These are phyloP conservation scores for Cercospora sojina DNA, from an alignment of 2,329 filamentous ascomycete genomes.

Conservation along the genomic window DNA sequence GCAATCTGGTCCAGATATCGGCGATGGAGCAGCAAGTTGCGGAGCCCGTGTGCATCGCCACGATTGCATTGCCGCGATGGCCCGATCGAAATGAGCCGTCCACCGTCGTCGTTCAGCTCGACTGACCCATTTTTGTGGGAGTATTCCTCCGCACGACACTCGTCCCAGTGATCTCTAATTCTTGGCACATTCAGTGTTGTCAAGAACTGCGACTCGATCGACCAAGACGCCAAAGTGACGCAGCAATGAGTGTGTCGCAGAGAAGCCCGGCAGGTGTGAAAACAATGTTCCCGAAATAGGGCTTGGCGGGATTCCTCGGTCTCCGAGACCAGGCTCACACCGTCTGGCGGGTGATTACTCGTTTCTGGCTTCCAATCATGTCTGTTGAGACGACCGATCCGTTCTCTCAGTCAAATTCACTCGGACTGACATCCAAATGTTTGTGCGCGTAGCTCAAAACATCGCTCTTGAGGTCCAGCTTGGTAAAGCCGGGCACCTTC, in stretches of 20 bases:
- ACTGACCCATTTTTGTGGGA: neutral
- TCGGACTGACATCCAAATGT: slow-evolving; percentile 24
- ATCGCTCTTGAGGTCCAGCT: slow-evolving; percentile 34
- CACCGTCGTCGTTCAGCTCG: neutral
- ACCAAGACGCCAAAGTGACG: neutral
- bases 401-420: slow-evolving; percentile 24
- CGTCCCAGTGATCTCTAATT: neutral
- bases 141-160: neutral
- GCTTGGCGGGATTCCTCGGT: neutral
- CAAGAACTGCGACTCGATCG: neutral
- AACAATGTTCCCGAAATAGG: neutral
- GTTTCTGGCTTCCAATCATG: neutral
- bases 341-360: neutral
- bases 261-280: neutral
- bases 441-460: slow-evolving; percentile 33
- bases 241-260: neutral
- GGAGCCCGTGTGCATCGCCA: neutral
- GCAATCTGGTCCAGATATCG: neutral
- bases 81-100: neutral
- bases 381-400: neutral
- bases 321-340: neutral
- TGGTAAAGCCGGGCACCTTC: slow-evolving; percentile 36
- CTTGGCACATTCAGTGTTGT: neutral
- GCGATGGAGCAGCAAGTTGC: neutral
- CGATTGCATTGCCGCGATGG: neutral